These are phyloP conservation scores for Filobasidium wieringae DNA, from an alignment of 768 basidiomycete species.

Conservation along the genomic window DNA sequence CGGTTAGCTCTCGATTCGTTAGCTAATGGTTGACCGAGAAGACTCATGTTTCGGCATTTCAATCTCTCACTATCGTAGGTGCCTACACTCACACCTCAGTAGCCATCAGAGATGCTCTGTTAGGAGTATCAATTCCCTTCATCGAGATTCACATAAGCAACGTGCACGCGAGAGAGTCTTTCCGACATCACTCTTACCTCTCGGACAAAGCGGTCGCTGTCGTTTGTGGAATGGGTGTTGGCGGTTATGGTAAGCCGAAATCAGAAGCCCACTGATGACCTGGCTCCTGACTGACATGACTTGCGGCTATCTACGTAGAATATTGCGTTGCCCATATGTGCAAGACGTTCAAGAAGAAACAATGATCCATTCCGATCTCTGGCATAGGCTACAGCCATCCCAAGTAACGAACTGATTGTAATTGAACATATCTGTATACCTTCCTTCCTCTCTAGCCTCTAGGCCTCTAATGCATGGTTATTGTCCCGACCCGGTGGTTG, in stretches of 20 bases:
- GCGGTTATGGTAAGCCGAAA: constrained; percentile 11
- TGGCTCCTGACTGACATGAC: neutral
- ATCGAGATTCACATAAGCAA: constrained; percentile 28
- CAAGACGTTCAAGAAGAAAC: constrained; percentile 2
- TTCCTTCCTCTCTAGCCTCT: too few species aligned
- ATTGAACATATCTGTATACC: too few species aligned
- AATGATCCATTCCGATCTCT: too few species aligned
- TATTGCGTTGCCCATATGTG: constrained; percentile 2
- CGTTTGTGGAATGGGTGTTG: constrained; percentile 14
- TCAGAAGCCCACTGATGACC: neutral
- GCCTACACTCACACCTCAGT: constrained; percentile 28
- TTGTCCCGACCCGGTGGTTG: too few species aligned
- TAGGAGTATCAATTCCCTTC: constrained; percentile 23
- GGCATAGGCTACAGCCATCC: too few species aligned
- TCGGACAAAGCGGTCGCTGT: constrained; percentile 25
- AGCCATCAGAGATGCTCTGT: constrained; percentile 23
- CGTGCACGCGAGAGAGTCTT: constrained; percentile 23
- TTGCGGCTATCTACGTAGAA: neutral
- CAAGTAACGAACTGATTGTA: too few species aligned
- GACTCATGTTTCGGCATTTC: neutral
- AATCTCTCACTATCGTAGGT: constrained; percentile 10
- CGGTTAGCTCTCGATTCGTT: neutral
- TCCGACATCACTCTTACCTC: constrained; percentile 24
- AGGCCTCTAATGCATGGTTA: too few species aligned
- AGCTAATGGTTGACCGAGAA: neutral